These are phyloP conservation scores for Panicum virgatum DNA, from an alignment of 202 grass and related monocot genomes.

Conservation along the genomic window DNA sequence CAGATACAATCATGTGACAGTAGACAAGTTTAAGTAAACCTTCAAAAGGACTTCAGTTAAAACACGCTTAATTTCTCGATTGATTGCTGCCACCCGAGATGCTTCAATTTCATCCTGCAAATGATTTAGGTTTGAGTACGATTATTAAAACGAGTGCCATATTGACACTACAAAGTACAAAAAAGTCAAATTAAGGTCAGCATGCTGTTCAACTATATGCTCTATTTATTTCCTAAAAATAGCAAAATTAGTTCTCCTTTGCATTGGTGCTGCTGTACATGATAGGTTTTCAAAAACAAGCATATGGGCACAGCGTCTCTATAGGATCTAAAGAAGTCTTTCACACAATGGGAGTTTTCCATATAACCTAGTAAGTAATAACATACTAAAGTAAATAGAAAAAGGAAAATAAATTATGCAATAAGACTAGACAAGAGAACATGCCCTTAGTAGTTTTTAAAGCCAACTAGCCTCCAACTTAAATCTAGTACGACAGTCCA, in stretches of 20 bases:
- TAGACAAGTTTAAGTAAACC: constrained; percentile 44
- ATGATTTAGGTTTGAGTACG: constrained; percentile 23
- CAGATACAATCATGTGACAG: constrained; percentile 1
- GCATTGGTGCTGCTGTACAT: background rate
- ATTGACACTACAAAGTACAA: constrained; percentile 10
- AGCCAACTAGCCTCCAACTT: background rate
- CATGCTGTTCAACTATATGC: constrained; percentile 6
- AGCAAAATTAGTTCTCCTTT: background rate
- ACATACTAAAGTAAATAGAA: background rate
- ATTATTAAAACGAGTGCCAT: constrained; percentile 15
- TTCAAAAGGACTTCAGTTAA: constrained; percentile 97
- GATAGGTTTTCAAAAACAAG: constrained; percentile 20
- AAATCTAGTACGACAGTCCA: background rate
- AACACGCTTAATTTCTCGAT: constrained; percentile 94
- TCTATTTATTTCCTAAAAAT: constrained; percentile 20
- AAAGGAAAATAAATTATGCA: background rate
- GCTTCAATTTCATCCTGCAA: constrained; percentile 82
- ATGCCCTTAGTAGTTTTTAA: background rate
- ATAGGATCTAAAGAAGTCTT: background rate
- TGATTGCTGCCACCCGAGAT: constrained; percentile 60
- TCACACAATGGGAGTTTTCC: background rate
- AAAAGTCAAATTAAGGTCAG: constrained; percentile 25
- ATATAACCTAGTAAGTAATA: background rate
- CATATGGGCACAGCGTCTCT: background rate
- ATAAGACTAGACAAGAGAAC: background rate